These are phyloP conservation scores for Coprinellus micaceus DNA, from an alignment of 768 basidiomycete genomes.

Conservation along the genomic window DNA sequence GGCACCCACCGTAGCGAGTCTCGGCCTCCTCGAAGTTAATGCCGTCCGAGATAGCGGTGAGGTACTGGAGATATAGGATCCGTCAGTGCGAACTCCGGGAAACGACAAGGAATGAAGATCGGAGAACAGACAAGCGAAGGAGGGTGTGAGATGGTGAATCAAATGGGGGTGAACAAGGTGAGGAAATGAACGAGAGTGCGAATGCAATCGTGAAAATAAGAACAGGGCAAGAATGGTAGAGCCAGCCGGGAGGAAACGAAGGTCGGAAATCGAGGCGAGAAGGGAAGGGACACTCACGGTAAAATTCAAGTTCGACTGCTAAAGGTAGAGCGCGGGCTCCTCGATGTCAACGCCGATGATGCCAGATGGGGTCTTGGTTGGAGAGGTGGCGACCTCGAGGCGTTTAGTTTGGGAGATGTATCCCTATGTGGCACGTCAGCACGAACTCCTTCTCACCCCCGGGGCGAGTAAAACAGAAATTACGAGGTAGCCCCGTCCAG, in stretches of 20 bases:
- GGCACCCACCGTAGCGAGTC: slow-evolving; percentile 38
- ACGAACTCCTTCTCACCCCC: too few species aligned
- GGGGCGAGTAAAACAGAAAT: too few species aligned
- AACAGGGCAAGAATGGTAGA: too few species aligned
- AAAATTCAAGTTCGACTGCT: slow-evolving; percentile 85
- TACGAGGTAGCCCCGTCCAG: slow-evolving; percentile 97
- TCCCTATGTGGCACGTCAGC: too few species aligned
- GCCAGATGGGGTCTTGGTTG: slow-evolving; percentile 66
- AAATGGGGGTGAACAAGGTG: slow-evolving; percentile 55
- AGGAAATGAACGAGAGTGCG: background rate
- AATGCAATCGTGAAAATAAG: background rate
- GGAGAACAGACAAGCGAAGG: too few species aligned
- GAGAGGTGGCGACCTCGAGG: slow-evolving; percentile 89
- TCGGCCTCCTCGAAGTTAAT: slow-evolving; percentile 95
- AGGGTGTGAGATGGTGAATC: too few species aligned
- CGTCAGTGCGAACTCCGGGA: too few species aligned
- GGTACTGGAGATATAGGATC: too few species aligned
- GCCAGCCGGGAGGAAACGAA: too few species aligned
- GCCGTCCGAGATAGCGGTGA: too few species aligned
- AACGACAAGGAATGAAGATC: too few species aligned
- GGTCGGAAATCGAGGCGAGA: too few species aligned
- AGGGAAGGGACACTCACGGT: background rate
- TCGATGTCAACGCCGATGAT: slow-evolving; percentile 93
- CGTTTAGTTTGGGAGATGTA: slow-evolving; percentile 60
- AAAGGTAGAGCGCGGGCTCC: slow-evolving; percentile 87